Evolutionary conservation across 1,284 basidiomycete genomes (phyloP).

Genomic region (Pascua guehoae): DNA sequence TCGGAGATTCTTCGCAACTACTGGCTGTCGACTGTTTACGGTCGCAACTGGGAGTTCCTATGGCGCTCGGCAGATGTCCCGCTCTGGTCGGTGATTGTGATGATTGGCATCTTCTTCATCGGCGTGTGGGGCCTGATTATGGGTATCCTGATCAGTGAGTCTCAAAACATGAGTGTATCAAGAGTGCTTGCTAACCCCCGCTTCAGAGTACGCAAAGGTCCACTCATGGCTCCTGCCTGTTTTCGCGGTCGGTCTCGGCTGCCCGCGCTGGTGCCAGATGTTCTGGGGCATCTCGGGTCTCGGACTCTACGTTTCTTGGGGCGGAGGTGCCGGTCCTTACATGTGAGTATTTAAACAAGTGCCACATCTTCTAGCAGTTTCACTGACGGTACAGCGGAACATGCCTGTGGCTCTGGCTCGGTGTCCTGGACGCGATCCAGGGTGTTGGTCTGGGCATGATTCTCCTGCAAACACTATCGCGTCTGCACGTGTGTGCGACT

Average conservation of each 20-base stretch:
- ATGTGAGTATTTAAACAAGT: conserved; percentile 50
- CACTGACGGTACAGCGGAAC: conserved; percentile 54
- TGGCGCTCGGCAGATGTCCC: conserved; percentile 74
- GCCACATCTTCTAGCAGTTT: not conserved
- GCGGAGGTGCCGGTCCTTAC: conserved; percentile 74
- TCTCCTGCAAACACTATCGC: conserved; percentile 83
- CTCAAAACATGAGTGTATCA: not conserved
- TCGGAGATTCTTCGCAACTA: conserved; percentile 85
- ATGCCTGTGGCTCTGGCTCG: conserved; percentile 87
- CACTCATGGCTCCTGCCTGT: conserved; percentile 91
- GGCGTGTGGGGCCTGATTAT: conserved; percentile 75
- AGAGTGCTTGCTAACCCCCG: not conserved
- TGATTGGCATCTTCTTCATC: conserved; percentile 78
- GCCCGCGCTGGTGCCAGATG: conserved; percentile 84
- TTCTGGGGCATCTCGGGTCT: conserved; percentile 51
- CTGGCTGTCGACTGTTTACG: conserved; percentile 79
- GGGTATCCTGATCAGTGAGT: conserved; percentile 62
- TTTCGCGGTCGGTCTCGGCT: conserved; percentile 86
- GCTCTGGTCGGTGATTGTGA: conserved; percentile 73
- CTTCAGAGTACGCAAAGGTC: conserved; percentile 69
- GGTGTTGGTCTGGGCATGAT: conserved; percentile 93
- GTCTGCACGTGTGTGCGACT: conserved; percentile 86
- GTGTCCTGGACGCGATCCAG: conserved; percentile 85
- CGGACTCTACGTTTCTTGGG: conserved; percentile 82
- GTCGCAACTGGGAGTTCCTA: conserved; percentile 88